phyloP scores from a whole-genome alignment of 202 grass and related monocot genomes.

The Brachypodium distachyon region DNA sequence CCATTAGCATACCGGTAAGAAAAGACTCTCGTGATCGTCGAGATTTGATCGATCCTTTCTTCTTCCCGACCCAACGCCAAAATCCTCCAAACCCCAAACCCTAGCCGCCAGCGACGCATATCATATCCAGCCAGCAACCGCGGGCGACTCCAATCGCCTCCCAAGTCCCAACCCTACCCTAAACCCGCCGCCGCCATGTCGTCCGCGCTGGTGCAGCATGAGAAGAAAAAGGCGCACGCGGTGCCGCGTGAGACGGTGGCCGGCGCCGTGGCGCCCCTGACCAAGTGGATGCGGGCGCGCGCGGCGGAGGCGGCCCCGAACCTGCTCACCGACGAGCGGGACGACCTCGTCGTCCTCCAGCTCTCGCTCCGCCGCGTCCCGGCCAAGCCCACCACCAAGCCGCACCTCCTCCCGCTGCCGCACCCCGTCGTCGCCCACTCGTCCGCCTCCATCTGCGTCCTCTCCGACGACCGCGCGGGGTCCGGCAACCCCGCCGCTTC shows the following conservation, averaged over 20 bases:
- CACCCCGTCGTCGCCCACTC: conserved; percentile 30
- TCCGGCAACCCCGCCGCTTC: conserved; percentile 24
- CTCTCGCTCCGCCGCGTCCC: conserved; percentile 58
- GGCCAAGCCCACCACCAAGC: conserved; percentile 22
- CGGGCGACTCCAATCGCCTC: too few relatives aligned
- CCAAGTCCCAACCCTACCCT: too few relatives aligned
- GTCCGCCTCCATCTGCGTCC: conserved; percentile 47
- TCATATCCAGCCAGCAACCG: too few relatives aligned
- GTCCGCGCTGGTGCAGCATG: background rate
- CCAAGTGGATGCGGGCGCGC: conserved; percentile 57
- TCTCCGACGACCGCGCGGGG: conserved; percentile 46
- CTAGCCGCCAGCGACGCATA: too few relatives aligned
- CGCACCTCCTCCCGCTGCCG: conserved; percentile 50
- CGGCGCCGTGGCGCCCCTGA: conserved; percentile 39
- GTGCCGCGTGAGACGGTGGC: conserved; percentile 33
- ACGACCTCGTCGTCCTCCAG: conserved; percentile 68
- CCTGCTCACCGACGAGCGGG: conserved; percentile 63
- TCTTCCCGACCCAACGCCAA: too few relatives aligned
- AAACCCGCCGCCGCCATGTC: conserved; percentile 7
- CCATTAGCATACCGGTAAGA: too few relatives aligned
- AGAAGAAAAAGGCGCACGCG: background rate
- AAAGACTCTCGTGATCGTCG: too few relatives aligned
- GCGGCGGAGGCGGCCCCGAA: conserved; percentile 17
- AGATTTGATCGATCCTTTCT: too few relatives aligned
- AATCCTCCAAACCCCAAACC: too few relatives aligned